Conservation (phyloP, 2,329 filamentous ascomycete genomes). For the Fusarium sp. region DNA sequence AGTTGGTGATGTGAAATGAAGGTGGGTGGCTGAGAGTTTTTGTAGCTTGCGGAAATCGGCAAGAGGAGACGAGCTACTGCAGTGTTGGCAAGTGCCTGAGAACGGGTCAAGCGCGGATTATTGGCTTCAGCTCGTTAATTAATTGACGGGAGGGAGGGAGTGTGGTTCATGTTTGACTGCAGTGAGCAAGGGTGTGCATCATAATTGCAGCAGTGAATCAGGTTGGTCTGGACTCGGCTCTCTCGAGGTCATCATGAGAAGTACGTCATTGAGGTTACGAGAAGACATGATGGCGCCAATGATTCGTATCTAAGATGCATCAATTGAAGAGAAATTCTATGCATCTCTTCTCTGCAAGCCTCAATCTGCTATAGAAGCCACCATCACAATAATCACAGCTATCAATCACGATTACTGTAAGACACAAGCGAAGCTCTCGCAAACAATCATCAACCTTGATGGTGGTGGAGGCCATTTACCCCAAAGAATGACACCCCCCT, state of each 20-base stretch:
- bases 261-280: conserved; percentile 37
- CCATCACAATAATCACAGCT: not conserved
- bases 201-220: not conserved
- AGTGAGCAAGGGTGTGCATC: not conserved
- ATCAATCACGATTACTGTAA: not conserved
- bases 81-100: conserved; percentile 5
- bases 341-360: not conserved
- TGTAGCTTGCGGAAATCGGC: conserved; percentile 34
- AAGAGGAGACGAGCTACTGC: conserved; percentile 18
- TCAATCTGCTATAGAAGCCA: not conserved
- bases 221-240: not conserved
- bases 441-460: not conserved
- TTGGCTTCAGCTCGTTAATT: not conserved
- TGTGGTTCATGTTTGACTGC: not conserved
- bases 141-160: not conserved
- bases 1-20: not conserved
- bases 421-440: not conserved
- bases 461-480: conserved; percentile 30
- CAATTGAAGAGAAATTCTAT: not conserved
- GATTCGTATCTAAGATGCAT: not conserved
- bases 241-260: conserved; percentile 22
- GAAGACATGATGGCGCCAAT: conserved; percentile 20
- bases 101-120: not conserved
- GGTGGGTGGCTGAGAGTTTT: conserved; percentile 30
- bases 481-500: conserved; percentile 3